phyloP scores from a whole-genome alignment of 768 basidiomycete species.

The Pulveroboletus sp. region DNA sequence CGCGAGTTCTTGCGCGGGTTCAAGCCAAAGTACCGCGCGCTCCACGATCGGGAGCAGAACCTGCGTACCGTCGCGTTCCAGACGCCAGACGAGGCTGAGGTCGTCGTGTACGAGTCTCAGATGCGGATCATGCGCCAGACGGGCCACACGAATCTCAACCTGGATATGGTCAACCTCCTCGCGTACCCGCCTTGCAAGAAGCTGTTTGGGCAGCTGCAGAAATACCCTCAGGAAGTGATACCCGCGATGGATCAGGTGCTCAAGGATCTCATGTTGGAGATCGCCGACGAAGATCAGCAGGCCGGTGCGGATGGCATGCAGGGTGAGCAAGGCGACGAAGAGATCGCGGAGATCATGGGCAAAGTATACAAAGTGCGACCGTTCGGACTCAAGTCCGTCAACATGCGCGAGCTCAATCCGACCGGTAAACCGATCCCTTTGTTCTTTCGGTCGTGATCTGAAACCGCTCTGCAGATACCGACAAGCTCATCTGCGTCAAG shows the following conservation, averaged over 20 bases:
- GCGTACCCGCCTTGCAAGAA: constrained; percentile 85
- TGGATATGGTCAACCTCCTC: constrained; percentile 81
- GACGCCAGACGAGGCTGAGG: constrained; percentile 64
- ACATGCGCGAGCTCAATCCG: constrained; percentile 96
- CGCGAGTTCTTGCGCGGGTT: constrained; percentile 86
- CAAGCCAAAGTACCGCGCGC: constrained; percentile 83
- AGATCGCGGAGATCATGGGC: constrained; percentile 83
- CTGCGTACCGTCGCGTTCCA: constrained; percentile 46
- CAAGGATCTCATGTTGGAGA: constrained; percentile 87
- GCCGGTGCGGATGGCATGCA: constrained; percentile 71
- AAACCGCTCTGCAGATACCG: constrained; percentile 65
- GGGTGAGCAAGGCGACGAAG: constrained; percentile 72
- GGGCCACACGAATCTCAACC: constrained; percentile 88
- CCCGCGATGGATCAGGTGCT: constrained; percentile 97
- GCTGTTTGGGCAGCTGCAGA: constrained; percentile 76
- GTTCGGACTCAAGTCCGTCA: constrained; percentile 75
- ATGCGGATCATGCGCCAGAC: constrained; percentile 84
- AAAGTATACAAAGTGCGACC: constrained; percentile 92
- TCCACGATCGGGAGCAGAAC: constrained; percentile 64
- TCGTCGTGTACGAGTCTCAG: constrained; percentile 73
- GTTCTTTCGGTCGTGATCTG: not conserved
- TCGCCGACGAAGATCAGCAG: constrained; percentile 77
- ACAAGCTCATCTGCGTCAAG: constrained; percentile 94
- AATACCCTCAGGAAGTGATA: constrained; percentile 96
- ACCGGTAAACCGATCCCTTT: constrained; percentile 50